Conservation (phyloP, 1,139 yeast genomes). For the Hyphopichia pseudoburtonii region DNA sequence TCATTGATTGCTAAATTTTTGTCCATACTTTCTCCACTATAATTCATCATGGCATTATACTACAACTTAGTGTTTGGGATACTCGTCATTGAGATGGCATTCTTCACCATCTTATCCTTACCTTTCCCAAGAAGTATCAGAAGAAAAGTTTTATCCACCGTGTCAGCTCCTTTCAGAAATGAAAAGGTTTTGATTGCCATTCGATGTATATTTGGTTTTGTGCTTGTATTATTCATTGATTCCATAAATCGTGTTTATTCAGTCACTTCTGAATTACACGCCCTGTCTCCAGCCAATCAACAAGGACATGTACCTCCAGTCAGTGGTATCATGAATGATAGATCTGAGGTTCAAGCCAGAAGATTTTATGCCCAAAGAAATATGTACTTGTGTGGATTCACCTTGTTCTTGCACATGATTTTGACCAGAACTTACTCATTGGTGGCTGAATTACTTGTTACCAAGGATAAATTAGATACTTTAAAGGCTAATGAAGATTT, state of each 20-base stretch:
- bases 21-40: no score
- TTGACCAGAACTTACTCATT: conserved; percentile 83
- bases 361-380: conserved; percentile 95
- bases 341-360: conserved; percentile 83
- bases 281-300: conserved; percentile 19
- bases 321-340: conserved; percentile 45
- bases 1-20: no score
- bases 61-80: conserved; percentile 74
- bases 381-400: conserved; percentile 94
- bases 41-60: conserved; percentile 62
- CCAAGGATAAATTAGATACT: conserved; percentile 63
- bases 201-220: conserved; percentile 82
- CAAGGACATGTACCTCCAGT: conserved; percentile 14
- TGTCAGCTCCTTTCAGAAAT: conserved; percentile 69
- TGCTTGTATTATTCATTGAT: conserved; percentile 81
- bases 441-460: conserved; percentile 69
- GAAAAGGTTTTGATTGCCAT: conserved; percentile 74
- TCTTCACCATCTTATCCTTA: conserved; percentile 77
- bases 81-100: conserved; percentile 73
- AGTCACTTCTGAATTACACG: conserved; percentile 62
- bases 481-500: conserved; percentile 23
- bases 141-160: conserved; percentile 60
- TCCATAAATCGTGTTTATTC: conserved; percentile 80
- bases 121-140: conserved; percentile 82
- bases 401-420: conserved; percentile 83